Percentiles rank a stretch among this genome's conserved stretches.
phyloP scores from a whole-genome alignment of 2,329 filamentous ascomycete species.

The Diaporthe citri region DNA sequence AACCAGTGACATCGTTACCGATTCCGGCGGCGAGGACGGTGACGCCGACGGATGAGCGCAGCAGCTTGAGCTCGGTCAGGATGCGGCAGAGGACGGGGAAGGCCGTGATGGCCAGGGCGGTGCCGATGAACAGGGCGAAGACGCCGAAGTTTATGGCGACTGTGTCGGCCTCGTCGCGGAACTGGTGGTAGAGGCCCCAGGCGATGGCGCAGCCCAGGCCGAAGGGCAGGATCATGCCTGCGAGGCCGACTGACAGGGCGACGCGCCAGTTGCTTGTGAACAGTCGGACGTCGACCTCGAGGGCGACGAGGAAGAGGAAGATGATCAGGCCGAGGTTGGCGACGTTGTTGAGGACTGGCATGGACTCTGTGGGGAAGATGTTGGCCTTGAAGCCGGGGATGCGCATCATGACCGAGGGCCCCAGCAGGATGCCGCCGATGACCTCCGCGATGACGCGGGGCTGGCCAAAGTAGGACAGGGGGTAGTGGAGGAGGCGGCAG shows the following conservation, averaged over 20 bases:
- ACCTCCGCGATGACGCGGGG: slow-evolving; percentile 85
- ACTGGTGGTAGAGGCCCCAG: slow-evolving; percentile 83
- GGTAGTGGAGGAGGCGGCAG: slow-evolving; percentile 79
- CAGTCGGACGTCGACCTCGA: slow-evolving; percentile 87
- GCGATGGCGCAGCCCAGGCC: slow-evolving; percentile 84
- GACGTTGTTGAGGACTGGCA: slow-evolving; percentile 80
- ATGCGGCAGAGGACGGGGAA: slow-evolving; percentile 96
- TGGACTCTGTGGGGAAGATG: slow-evolving; percentile 82
- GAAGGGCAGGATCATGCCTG: slow-evolving; percentile 87
- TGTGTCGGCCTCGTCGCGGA: slow-evolving; percentile 60
- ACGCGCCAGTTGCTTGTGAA: slow-evolving; percentile 84
- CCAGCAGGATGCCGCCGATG: slow-evolving; percentile 82
- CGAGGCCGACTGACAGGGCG: slow-evolving; percentile 80
- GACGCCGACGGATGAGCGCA: slow-evolving; percentile 85
- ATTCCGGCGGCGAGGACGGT: slow-evolving; percentile 92
- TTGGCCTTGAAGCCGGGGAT: slow-evolving; percentile 81
- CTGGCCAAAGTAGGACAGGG: slow-evolving; percentile 77
- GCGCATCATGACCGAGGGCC: slow-evolving; percentile 88
- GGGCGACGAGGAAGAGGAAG: slow-evolving; percentile 88
- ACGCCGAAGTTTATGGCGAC: slow-evolving; percentile 62
- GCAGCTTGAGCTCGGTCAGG: slow-evolving; percentile 88
- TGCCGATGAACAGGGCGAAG: slow-evolving; percentile 84
- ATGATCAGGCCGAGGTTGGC: slow-evolving; percentile 87
- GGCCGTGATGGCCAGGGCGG: slow-evolving; percentile 91
- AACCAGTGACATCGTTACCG: slow-evolving; percentile 91